Base-by-base conservation (phyloP, 2,329 filamentous ascomycete species). In the Exophiala spinifera region DNA sequence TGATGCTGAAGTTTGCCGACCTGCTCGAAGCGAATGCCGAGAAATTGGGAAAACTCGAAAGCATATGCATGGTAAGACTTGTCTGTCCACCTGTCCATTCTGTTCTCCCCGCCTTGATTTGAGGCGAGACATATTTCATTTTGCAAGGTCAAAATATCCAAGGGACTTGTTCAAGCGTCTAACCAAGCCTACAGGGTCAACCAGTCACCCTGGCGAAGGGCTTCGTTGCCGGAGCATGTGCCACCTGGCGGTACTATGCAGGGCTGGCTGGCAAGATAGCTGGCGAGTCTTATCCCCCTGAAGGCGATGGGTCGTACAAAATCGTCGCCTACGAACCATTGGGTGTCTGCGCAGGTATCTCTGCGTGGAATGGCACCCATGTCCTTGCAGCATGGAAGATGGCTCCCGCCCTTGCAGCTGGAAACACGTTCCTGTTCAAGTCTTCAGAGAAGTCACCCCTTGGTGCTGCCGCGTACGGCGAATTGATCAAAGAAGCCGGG, bases 341-440 rank as follows among this genome's bases (percentile, higher is more conserved):
- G 51, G 89, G 89, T 33, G 88, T 94, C 0, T 88, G 87, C 61
- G 88, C 81, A 10, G 79, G 83, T 68, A 91, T 91, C 59, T 88
- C 89, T 55, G 87, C 88, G 3, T 92, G 88, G 86, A 92, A 92
- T 68, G 89, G 86, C 61, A 88, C 88, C 1, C 76, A 91, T 14
- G 53, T 48, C 17, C 90, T 91, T 81, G 86, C 86, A 8, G 83
- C 83, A 3, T 88, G 86, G 85, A 90, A 91, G 65, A 62, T 73
- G 20, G 71, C 71, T 1, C 71, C 72, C 11, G 80, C 80, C 13
- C 69, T 83, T 0, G 79, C 78, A 19, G 77, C 75, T 19, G 80
- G 80, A 17, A 83, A 83, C 65, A 81, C 79, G 0, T 72, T 83
- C 1, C 76, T 83, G 2, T 57, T 83, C 39, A 83, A 83, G 62